Evolutionary conservation across 1,284 basidiomycete species (phyloP).

Genomic region (Sanghuangporus baumii): DNA sequence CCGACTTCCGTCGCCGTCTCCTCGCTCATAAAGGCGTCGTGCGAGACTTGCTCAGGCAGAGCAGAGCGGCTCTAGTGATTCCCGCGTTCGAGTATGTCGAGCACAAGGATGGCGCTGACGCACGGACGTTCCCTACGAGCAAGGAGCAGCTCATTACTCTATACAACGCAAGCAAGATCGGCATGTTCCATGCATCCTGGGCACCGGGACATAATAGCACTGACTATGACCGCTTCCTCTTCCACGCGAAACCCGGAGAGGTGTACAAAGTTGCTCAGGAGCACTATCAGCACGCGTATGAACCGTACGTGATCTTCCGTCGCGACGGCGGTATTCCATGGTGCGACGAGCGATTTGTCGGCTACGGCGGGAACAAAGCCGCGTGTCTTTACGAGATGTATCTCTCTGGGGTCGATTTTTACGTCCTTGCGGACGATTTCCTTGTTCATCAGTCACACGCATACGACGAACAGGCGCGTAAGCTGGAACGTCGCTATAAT

Average conservation of each 20-base stretch:
- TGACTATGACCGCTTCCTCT: constrained; percentile 62
- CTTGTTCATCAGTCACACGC: constrained; percentile 79
- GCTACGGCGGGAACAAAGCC: constrained; percentile 74
- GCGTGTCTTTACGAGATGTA: constrained; percentile 64
- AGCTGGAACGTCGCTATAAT: constrained; percentile 69
- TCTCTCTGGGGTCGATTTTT: constrained; percentile 65
- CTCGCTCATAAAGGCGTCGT: constrained; percentile 28
- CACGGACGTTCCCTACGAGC: constrained; percentile 52
- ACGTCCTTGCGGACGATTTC: constrained; percentile 80
- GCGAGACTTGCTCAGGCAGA: constrained; percentile 38
- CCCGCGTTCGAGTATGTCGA: constrained; percentile 75
- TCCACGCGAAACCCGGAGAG: constrained; percentile 53
- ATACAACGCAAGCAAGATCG: constrained; percentile 47
- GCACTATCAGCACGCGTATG: constrained; percentile 71
- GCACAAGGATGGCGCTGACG: constrained; percentile 55
- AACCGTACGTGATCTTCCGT: constrained; percentile 79
- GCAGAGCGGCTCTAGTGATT: constrained; percentile 63
- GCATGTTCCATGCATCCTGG: constrained; percentile 76
- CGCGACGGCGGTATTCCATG: constrained; percentile 45
- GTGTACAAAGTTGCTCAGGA: constrained; percentile 61
- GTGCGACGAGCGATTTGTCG: constrained; percentile 87
- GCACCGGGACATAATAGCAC: constrained; percentile 73
- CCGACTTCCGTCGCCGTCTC: constrained; percentile 63
- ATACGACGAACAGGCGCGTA: constrained; percentile 70
- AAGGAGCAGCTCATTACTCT: constrained; percentile 62